These are phyloP conservation scores for Gaeumannomyces sp. DNA, from an alignment of 2,329 filamentous ascomycete genomes.

Conservation along the genomic window DNA sequence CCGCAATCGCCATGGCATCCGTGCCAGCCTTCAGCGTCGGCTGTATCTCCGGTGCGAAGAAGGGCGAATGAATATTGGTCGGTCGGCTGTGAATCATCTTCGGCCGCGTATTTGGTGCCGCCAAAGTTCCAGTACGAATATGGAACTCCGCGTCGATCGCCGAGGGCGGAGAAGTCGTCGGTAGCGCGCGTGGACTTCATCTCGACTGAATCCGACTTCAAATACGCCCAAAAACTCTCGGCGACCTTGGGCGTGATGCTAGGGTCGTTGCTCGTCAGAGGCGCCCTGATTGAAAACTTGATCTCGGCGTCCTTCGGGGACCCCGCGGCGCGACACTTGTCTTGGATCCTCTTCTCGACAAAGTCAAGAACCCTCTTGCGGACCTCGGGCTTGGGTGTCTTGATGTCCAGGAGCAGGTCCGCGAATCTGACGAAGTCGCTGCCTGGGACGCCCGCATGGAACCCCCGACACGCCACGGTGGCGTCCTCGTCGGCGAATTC, in stretches of 20 bases:
- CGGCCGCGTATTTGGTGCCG: not conserved
- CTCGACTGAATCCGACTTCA: not conserved
- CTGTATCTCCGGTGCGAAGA: conserved; percentile 5
- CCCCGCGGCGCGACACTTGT: conserved; percentile 6
- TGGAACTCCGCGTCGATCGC: not conserved
- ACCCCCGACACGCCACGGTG: conserved; percentile 10
- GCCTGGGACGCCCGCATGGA: conserved; percentile 6
- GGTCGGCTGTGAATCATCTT: not conserved
- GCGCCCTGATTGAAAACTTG: conserved; percentile 7
- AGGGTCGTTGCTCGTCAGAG: conserved; percentile 3
- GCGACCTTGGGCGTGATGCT: not conserved
- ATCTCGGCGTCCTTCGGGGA: conserved; percentile 3
- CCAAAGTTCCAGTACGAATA: conserved; percentile 6
- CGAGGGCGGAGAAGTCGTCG: conserved; percentile 3
- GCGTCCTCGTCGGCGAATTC: conserved; percentile 25
- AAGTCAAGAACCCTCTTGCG: conserved; percentile 5
- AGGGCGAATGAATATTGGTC: conserved; percentile 9
- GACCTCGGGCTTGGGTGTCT: conserved; percentile 8
- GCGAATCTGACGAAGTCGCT: conserved; percentile 9
- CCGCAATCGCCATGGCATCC: conserved; percentile 11
- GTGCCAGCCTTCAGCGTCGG: conserved; percentile 4
- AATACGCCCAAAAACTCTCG: not conserved
- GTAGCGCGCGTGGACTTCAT: not conserved
- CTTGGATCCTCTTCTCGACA: conserved; percentile 4
- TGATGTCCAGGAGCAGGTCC: conserved; percentile 10